A percentile compares a stretch with the other conserved stretches of the same genome.
phyloP scores from a whole-genome alignment of 2,329 filamentous ascomycete genomes.

The Curvularia lunata region DNA sequence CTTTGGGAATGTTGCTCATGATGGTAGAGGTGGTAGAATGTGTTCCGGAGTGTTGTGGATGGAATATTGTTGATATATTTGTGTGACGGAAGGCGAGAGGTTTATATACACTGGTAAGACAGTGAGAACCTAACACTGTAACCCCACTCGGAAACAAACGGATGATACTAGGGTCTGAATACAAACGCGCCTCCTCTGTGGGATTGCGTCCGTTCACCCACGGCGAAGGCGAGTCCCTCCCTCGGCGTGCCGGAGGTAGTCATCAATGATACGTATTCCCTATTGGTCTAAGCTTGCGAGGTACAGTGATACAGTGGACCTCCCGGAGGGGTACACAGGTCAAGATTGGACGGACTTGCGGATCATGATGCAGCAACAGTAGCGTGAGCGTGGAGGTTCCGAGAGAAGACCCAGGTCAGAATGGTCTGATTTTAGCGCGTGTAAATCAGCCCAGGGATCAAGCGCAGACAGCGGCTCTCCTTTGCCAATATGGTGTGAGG shows the following conservation, averaged over 20 bases:
- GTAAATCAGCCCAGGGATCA: constrained; percentile 21
- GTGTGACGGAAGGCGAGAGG: constrained; percentile 7
- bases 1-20: constrained; percentile 71
- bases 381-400: constrained; percentile 23
- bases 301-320: constrained; percentile 23
- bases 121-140: constrained; percentile 12
- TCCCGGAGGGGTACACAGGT: constrained; percentile 30
- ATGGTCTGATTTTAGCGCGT: constrained; percentile 28
- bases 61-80: constrained; percentile 14
- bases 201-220: constrained; percentile 31
- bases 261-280: neutral
- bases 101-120: constrained; percentile 29
- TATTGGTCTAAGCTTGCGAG: constrained; percentile 20
- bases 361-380: constrained; percentile 39
- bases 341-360: constrained; percentile 31
- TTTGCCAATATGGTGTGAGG: constrained; percentile 33
- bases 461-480: constrained; percentile 7
- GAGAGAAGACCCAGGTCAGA: constrained; percentile 13
- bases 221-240: constrained; percentile 22
- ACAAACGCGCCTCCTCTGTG: constrained; percentile 16
- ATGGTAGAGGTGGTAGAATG: constrained; percentile 20
- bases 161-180: constrained; percentile 18
- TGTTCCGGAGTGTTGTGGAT: constrained; percentile 6
- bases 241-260: constrained; percentile 34
- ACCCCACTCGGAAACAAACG: constrained; percentile 21